Evolutionary conservation across 2,329 filamentous ascomycete genomes (phyloP).

Genomic region (Trichophyton schoenleinii): DNA sequence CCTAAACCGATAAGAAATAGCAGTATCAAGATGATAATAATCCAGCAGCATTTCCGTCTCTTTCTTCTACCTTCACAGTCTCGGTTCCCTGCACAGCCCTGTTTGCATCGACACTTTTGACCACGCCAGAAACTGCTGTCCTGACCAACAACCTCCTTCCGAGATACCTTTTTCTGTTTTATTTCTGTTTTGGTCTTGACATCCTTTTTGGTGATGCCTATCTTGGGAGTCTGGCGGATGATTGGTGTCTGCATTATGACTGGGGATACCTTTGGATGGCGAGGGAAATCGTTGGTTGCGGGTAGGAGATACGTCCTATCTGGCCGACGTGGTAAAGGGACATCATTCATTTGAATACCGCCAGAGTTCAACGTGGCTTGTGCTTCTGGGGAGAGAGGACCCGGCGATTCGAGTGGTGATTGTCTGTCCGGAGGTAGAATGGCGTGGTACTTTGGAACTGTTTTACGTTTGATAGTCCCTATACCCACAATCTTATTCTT

Average conservation of each 20-base stretch:
- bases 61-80: slow-evolving; percentile 52
- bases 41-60: slow-evolving; percentile 45
- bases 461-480: slow-evolving; percentile 12
- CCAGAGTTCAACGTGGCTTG: slow-evolving; percentile 48
- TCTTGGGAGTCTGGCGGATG: slow-evolving; percentile 15
- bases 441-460: slow-evolving; percentile 39
- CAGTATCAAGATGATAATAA: slow-evolving; percentile 39
- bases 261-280: slow-evolving; percentile 6
- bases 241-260: background rate
- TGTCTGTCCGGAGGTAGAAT: slow-evolving; percentile 46
- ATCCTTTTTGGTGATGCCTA: slow-evolving; percentile 15
- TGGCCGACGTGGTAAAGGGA: slow-evolving; percentile 41
- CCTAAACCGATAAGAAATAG: slow-evolving; percentile 20
- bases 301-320: slow-evolving; percentile 16
- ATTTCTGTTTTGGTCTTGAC: slow-evolving; percentile 34
- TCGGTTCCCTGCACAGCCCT: slow-evolving; percentile 52
- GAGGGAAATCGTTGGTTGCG: slow-evolving; percentile 27
- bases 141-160: slow-evolving; percentile 50
- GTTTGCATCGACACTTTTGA: slow-evolving; percentile 48
- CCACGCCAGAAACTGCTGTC: slow-evolving; percentile 55
- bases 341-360: slow-evolving; percentile 47
- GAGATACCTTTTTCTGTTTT: slow-evolving; percentile 48
- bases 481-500: background rate
- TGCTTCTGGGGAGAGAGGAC: slow-evolving; percentile 50
- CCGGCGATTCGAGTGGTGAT: slow-evolving; percentile 45